Base-by-base conservation (phyloP, 306 rosid species). In the Prosopis cineraria region DNA sequence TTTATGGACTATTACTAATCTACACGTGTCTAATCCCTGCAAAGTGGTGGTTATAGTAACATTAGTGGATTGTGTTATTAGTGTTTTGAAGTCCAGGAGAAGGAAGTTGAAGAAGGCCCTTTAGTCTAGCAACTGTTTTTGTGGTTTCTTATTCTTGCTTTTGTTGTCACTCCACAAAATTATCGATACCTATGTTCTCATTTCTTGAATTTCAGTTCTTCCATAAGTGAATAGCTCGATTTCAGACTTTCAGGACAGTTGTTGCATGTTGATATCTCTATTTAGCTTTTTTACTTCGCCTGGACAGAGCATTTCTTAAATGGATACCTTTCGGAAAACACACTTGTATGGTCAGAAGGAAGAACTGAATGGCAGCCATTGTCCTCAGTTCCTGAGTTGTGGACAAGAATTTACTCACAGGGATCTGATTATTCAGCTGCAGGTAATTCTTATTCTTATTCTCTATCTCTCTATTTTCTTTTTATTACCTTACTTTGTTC, bases 331-430 rank as follows among this genome's bases (percentile, higher is more conserved):
- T 81, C 83, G 12, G 87, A 86, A 70, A 79, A 84, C 39, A 88
- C 97, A 3, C 83, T 90, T 37, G 87, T 83, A 45, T 96, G 99
- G 99, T 86, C 93, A 37, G 96, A 96, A 85, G 99, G 99, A 85
- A 88, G 92, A 86, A 87, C 64, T 52, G 89, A 86, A 64, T 96
- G 98, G 99, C 96, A 85, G 85, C 86, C 94, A 20, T 74, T 96
- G 48, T 93, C 91, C 73, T 85, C 90, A n/a, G 86, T 96, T 78
- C 79, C 96, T 69, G 87, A 84, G 17, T 71, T 89, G 71, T 78
- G 87, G 86, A 17, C 84, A n/a, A 73, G 72, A 69, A 74, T 88
- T 73, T 72, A 82, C 31, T 86, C 52, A 24, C 88, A 64, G 60
- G 77, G 59, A 69, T 62, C 78, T 14, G 72, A 73, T 73, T 72